phyloP scores from a whole-genome alignment of 1,139 yeast genomes.

The Eremothecium cymbalariae region DNA sequence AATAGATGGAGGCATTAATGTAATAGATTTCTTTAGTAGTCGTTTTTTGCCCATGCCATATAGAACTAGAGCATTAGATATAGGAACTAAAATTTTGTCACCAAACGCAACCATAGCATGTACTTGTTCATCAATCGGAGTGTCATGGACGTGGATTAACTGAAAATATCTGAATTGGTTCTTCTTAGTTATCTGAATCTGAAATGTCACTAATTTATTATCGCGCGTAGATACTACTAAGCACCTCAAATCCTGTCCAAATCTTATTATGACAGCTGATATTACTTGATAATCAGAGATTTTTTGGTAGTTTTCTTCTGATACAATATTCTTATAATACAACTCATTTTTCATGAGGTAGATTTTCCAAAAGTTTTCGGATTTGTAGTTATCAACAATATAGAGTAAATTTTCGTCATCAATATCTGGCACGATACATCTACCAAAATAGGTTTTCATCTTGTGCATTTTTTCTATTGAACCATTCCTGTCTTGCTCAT shows the following conservation, averaged over 20 bases:
- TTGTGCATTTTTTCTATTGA: slow-evolving; percentile 13
- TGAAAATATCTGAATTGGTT: slow-evolving; percentile 18
- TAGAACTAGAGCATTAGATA: slow-evolving; percentile 46
- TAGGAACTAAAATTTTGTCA: slow-evolving; percentile 55
- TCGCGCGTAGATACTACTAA: slow-evolving; percentile 38
- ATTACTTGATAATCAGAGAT: slow-evolving; percentile 3
- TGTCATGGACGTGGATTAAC: slow-evolving; percentile 51
- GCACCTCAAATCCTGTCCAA: slow-evolving; percentile 17
- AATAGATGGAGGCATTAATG: slow-evolving; percentile 34
- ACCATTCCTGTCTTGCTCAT: slow-evolving; percentile 17
- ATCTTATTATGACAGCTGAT: slow-evolving; percentile 7
- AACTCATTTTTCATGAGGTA: slow-evolving; percentile 7
- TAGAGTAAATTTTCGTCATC: slow-evolving; percentile 13
- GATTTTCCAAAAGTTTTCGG: slow-evolving; percentile 7
- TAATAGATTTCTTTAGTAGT: slow-evolving; percentile 55
- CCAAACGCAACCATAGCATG: slow-evolving; percentile 48
- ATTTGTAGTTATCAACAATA: slow-evolving; percentile 12
- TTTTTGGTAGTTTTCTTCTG: background rate
- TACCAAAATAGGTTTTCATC: slow-evolving; percentile 4
- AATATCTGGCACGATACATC: slow-evolving; percentile 10
- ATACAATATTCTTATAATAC: background rate
- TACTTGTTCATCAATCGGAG: slow-evolving; percentile 46
- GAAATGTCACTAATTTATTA: slow-evolving; percentile 16
- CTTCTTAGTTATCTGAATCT: slow-evolving; percentile 15
- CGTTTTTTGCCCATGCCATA: slow-evolving; percentile 77